phyloP scores from a whole-genome alignment of 2,329 filamentous ascomycete species.

The Ascochyta clinopodiicola region DNA sequence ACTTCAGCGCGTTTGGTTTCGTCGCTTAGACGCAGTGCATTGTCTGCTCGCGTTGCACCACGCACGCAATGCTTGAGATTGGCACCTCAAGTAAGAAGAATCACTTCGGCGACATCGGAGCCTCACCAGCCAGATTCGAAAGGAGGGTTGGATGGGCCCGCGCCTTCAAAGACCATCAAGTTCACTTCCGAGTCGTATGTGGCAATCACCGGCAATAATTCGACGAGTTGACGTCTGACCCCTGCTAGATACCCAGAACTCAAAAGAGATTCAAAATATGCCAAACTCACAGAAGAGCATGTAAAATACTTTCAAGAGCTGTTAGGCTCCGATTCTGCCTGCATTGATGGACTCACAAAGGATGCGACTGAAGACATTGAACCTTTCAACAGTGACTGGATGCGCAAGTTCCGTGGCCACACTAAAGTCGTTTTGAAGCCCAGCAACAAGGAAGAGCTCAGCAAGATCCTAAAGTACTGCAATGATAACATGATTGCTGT shows the following conservation, averaged over 20 bases:
- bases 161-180: conserved; percentile 61
- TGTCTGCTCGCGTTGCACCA: conserved; percentile 33
- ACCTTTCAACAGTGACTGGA: conserved; percentile 96
- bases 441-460: conserved; percentile 83
- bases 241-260: conserved; percentile 72
- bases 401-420: conserved; percentile 97
- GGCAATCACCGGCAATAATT: neutral
- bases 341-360: conserved; percentile 81
- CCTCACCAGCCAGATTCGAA: conserved; percentile 48
- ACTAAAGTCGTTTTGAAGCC: conserved; percentile 87
- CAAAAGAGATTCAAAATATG: conserved; percentile 78
- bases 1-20: conserved; percentile 42
- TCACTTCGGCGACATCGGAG: conserved; percentile 51
- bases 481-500: conserved; percentile 91
- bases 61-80: conserved; percentile 34
- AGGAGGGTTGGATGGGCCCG: conserved; percentile 44
- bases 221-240: conserved; percentile 7
- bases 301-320: conserved; percentile 81
- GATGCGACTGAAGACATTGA: conserved; percentile 82
- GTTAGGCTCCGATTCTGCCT: conserved; percentile 78
- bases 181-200: conserved; percentile 79
- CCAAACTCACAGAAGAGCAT: conserved; percentile 75
- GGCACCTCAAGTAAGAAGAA: conserved; percentile 45
- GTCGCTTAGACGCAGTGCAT: conserved; percentile 41
- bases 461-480: conserved; percentile 90